Conservation (phyloP, 1,284 basidiomycete genomes). For the Heterobasidion annosum region DNA sequence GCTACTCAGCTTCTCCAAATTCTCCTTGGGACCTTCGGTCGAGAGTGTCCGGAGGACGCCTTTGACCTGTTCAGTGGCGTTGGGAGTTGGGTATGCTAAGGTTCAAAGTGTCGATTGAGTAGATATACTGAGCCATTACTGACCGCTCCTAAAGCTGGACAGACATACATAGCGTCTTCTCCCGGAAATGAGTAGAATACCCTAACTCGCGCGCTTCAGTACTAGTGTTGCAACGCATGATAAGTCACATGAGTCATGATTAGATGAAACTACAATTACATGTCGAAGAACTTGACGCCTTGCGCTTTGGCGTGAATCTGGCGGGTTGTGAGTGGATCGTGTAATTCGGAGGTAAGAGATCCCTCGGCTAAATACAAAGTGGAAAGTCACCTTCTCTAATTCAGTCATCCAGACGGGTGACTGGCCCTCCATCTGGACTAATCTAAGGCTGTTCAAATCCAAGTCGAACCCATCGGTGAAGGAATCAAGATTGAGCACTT, state of each 20-base stretch:
- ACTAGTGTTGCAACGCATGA: slow-evolving; percentile 25
- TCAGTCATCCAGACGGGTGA: slow-evolving; percentile 75
- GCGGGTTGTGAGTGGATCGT: neutral
- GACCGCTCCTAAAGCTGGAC: neutral
- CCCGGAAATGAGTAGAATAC: slow-evolving; percentile 28
- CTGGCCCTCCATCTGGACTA: slow-evolving; percentile 67
- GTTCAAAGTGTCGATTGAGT: neutral
- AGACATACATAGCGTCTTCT: slow-evolving; percentile 28
- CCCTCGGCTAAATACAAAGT: slow-evolving; percentile 3
- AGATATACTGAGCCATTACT: too few relatives aligned
- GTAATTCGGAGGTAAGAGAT: neutral
- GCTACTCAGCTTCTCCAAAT: slow-evolving; percentile 67
- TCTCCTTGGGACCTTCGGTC: slow-evolving; percentile 56
- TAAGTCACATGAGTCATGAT: slow-evolving; percentile 7
- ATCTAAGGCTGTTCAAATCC: slow-evolving; percentile 62
- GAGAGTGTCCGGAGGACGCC: slow-evolving; percentile 59
- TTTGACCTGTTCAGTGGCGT: slow-evolving; percentile 46
- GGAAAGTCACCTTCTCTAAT: slow-evolving; percentile 58
- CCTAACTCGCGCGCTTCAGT: slow-evolving; percentile 67
- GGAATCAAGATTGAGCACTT: neutral
- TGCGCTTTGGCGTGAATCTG: slow-evolving; percentile 73
- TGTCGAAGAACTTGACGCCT: slow-evolving; percentile 78
- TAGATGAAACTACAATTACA: slow-evolving; percentile 37
- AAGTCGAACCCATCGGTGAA: slow-evolving; percentile 35
- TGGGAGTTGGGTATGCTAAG: slow-evolving; percentile 43